Evolutionary conservation across 176 grass and related monocot genomes (phyloP).

Genomic region (Panicum miliaceum): DNA sequence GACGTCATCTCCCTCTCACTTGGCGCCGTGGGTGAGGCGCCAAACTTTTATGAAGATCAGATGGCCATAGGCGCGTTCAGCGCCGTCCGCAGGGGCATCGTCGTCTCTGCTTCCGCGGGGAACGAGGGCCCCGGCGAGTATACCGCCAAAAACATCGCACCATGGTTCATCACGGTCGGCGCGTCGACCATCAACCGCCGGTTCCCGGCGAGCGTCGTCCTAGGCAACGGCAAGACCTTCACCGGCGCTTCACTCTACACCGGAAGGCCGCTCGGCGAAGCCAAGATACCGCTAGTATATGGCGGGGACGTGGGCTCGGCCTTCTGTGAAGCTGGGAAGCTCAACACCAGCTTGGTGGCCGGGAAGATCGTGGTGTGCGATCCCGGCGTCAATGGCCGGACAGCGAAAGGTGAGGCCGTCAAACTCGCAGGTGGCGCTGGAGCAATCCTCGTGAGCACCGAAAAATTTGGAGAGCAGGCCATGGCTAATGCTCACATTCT

Average conservation of each 20-base stretch:
- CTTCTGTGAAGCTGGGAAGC: slow-evolving; percentile 24
- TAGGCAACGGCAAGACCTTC: slow-evolving; percentile 46
- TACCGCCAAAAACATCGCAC: slow-evolving; percentile 49
- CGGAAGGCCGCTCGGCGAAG: background rate
- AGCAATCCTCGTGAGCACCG: background rate
- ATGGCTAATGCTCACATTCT: slow-evolving; percentile 35
- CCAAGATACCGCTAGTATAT: slow-evolving; percentile 36
- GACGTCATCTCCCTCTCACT: slow-evolving; percentile 48
- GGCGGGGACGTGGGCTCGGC: slow-evolving; percentile 25
- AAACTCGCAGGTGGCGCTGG: slow-evolving; percentile 46
- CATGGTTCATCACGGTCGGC: slow-evolving; percentile 67
- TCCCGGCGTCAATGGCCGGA: background rate
- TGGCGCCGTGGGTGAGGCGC: background rate
- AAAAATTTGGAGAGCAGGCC: slow-evolving; percentile 25
- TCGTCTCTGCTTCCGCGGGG: slow-evolving; percentile 43
- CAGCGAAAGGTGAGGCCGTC: slow-evolving; percentile 43
- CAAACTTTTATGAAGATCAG: background rate
- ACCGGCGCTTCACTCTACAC: slow-evolving; percentile 37
- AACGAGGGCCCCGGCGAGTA: slow-evolving; percentile 38
- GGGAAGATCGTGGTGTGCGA: slow-evolving; percentile 71
- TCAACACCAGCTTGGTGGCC: slow-evolving; percentile 9
- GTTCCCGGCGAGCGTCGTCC: slow-evolving; percentile 49
- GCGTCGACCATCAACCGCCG: slow-evolving; percentile 56
- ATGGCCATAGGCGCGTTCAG: slow-evolving; percentile 45
- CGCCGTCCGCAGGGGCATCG: slow-evolving; percentile 49